Evolutionary conservation across 768 basidiomycete species (phyloP), one percentile per base, ranked within the genome.

Genomic region (Auriscalpium orientale): DNA sequence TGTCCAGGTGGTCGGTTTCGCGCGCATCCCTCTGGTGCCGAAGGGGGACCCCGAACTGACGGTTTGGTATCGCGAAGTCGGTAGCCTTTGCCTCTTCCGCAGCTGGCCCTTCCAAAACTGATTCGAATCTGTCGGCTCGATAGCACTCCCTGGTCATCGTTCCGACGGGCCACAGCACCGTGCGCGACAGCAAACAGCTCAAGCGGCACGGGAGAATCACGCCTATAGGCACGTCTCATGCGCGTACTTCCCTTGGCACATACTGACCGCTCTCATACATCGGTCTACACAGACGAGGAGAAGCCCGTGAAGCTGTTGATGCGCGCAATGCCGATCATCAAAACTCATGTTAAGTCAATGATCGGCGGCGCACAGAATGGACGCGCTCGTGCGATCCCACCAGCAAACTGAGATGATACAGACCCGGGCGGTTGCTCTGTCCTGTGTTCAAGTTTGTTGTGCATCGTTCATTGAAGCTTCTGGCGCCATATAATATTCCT

Each of bases 261-360:
- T 16, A 13, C 46, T 28, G 18, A 38, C 38, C 20, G n/a, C n/a
- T n/a, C 34, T 44, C 13, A 15, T 20, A 53, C 8, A 49, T 20
- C 22, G 47, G 43, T 28, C 22, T 40, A 13, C 22, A 10, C 58
- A 90, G 89, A 83, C 28, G 84, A 89, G 68, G 71, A 78, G 38
- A 83, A 87, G 64, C 81, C 89, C n/a, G 79, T 89, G 60, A 83
- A 83, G 65, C 79, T 90, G n/a, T 79, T 92, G 49, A 79, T 79
- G 18, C 58, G 56, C 37, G 61, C 61, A 18, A 48, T 62, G 22
- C 58, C 61, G 37, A 18, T 60, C 34, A 60, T 62, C 10, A 58
- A 60, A 51, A n/a, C 55, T 22, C 57, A 60, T 34, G 61, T 62
- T 33, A 59, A 53, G 40, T 56, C 51, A 16, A 46, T 55, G 38